Evolutionary conservation across 208 protist species (phyloP).

Genomic region (Porcisia deanei): DNA sequence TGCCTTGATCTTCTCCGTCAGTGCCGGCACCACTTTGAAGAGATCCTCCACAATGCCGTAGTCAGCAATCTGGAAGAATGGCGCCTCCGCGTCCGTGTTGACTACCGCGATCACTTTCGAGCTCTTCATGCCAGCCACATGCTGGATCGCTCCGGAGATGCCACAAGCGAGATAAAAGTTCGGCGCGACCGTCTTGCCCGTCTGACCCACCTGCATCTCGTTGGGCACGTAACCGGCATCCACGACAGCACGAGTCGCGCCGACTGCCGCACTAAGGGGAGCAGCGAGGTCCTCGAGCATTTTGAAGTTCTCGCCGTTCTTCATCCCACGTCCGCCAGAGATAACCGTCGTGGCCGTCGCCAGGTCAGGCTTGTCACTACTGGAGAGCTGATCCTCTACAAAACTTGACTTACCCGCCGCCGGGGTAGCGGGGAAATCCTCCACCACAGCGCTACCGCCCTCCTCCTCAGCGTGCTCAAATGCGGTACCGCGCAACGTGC

Average conservation of each 20-base stretch:
- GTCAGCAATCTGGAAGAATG: constrained; percentile 98
- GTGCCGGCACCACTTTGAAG: constrained; percentile 94
- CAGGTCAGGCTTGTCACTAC: constrained; percentile 94
- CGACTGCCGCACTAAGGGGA: constrained; percentile 93
- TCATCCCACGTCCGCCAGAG: constrained; percentile 96
- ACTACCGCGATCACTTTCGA: constrained; percentile 96
- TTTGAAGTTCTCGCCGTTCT: constrained; percentile 98
- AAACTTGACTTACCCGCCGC: constrained; percentile 45
- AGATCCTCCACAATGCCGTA: constrained; percentile 97
- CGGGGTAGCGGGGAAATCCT: constrained; percentile 40
- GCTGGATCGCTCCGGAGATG: constrained; percentile 96
- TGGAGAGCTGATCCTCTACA: constrained; percentile 51
- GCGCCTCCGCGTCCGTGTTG: constrained; percentile 98
- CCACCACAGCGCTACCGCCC: constrained; percentile 44
- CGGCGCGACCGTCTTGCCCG: constrained; percentile 98
- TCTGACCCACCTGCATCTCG: constrained; percentile 98
- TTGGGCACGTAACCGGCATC: constrained; percentile 94
- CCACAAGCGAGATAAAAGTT: constrained; percentile 98
- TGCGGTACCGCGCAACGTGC: constrained; percentile 95
- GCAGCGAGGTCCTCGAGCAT: constrained; percentile 95
- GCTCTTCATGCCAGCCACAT: constrained; percentile 99
- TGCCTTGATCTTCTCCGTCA: constrained; percentile 89
- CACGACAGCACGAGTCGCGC: constrained; percentile 97
- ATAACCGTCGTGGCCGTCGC: constrained; percentile 91
- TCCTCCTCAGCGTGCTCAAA: constrained; percentile 66